Evolutionary conservation across 345 rosid species (phyloP).

Genomic region (Stellera chamaejasme): DNA sequence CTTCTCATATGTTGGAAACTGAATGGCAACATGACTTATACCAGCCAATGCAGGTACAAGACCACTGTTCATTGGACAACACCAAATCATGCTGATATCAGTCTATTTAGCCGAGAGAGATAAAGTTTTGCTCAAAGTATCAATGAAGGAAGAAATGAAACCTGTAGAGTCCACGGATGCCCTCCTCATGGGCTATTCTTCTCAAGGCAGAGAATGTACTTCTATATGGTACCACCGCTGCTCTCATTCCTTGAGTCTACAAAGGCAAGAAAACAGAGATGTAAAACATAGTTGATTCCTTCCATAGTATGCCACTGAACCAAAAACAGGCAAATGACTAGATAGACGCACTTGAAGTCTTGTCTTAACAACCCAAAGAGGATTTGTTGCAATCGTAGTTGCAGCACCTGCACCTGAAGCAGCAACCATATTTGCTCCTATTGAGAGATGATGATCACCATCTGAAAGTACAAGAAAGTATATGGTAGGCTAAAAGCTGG

Average conservation of each 20-base stretch:
- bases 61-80: constrained; percentile 44
- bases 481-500: not conserved
- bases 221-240: constrained; percentile 56
- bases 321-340: not conserved
- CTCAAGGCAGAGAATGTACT: constrained; percentile 71
- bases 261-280: constrained; percentile 8
- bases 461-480: constrained; percentile 23
- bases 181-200: constrained; percentile 75
- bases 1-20: constrained; percentile 75
- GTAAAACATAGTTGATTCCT: not conserved
- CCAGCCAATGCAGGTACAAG: constrained; percentile 89
- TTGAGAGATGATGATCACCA: constrained; percentile 41
- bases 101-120: not conserved
- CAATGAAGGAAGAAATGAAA: constrained; percentile 8
- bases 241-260: constrained; percentile 79
- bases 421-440: constrained; percentile 76
- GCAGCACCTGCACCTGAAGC: constrained; percentile 90
- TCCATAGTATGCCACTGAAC: not conserved
- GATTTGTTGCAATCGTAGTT: constrained; percentile 67
- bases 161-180: constrained; percentile 88
- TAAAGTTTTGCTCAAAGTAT: too few species aligned
- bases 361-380: constrained; percentile 96
- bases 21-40: constrained; percentile 89
- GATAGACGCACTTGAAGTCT: constrained; percentile 57
- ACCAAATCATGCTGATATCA: not conserved